Evolutionary conservation across 1,284 basidiomycete genomes (phyloP).

Genomic region (Apiotrichum laibachii): DNA sequence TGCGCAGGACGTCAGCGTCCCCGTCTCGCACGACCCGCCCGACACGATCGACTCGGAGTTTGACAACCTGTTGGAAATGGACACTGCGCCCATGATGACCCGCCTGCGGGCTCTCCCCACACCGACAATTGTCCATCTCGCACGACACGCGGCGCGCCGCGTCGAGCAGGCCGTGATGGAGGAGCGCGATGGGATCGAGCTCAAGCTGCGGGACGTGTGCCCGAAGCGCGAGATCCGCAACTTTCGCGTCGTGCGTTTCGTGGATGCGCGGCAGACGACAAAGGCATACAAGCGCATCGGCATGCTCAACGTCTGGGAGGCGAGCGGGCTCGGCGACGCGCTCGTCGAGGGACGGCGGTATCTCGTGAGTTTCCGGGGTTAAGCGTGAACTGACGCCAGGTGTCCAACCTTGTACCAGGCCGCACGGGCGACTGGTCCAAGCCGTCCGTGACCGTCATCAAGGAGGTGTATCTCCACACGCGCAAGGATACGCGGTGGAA

Average conservation of each 20-base stretch:
- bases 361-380: slow-evolving; percentile 51
- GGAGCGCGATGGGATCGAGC: slow-evolving; percentile 62
- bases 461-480: slow-evolving; percentile 65
- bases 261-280: slow-evolving; percentile 63
- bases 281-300: slow-evolving; percentile 60
- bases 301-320: slow-evolving; percentile 83
- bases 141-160: slow-evolving; percentile 58
- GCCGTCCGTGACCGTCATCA: slow-evolving; percentile 42
- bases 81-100: slow-evolving; percentile 44
- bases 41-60: slow-evolving; percentile 32
- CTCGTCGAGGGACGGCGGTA: slow-evolving; percentile 69
- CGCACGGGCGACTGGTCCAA: slow-evolving; percentile 63
- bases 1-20: slow-evolving; percentile 25
- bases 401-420: slow-evolving; percentile 64
- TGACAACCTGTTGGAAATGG: slow-evolving; percentile 39
- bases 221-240: slow-evolving; percentile 74
- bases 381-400: slow-evolving; percentile 43
- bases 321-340: slow-evolving; percentile 58
- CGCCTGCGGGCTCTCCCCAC: slow-evolving; percentile 53
- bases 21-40: slow-evolving; percentile 5
- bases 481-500: slow-evolving; percentile 62
- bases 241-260: slow-evolving; percentile 73
- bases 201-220: slow-evolving; percentile 68
- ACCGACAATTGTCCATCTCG: slow-evolving; percentile 64
- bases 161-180: slow-evolving; percentile 58